A percentile compares a stretch with the other conserved stretches of the same genome.
These are phyloP conservation scores for Boletus rufocinnamomeus DNA, from an alignment of 768 basidiomycete genomes.

Conservation along the genomic window DNA sequence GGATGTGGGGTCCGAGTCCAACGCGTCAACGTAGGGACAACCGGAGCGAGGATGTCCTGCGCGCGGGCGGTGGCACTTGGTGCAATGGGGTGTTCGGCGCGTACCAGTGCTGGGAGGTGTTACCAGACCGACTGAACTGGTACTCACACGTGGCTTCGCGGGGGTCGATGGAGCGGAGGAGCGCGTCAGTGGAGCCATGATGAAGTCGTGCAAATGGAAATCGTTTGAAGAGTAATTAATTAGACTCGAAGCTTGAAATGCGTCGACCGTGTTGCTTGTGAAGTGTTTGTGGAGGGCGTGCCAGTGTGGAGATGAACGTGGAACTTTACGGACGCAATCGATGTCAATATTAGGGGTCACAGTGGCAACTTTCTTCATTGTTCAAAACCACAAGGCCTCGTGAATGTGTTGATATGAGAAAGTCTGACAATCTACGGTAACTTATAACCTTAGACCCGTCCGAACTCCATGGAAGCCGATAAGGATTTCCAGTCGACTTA, in stretches of 20 bases:
- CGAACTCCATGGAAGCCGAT: neutral
- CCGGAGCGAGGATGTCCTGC: conserved; percentile 65
- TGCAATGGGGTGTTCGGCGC: conserved; percentile 56
- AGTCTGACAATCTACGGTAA: neutral
- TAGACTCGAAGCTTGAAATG: neutral
- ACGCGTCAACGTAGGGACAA: conserved; percentile 49
- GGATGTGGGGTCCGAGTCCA: conserved; percentile 16
- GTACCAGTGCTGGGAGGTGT: conserved; percentile 42
- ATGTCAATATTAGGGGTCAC: neutral
- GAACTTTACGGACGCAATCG: neutral
- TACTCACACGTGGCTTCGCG: conserved; percentile 19
- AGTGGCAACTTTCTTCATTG: neutral
- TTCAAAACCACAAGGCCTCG: neutral
- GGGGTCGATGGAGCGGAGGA: conserved; percentile 36
- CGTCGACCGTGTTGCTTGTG: neutral
- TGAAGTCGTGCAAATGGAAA: neutral
- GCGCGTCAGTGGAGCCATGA: conserved; percentile 32
- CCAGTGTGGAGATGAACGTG: conserved; percentile 3
- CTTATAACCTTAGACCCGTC: neutral
- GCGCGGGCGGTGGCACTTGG: conserved; percentile 54
- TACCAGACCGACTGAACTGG: conserved; percentile 3
- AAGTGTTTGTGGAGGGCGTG: neutral
- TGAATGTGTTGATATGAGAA: neutral
- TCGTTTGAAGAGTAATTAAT: neutral
- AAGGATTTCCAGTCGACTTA: neutral